Conservation (phyloP, 305 asterid genomes). For the Striga hermonthica region DNA sequence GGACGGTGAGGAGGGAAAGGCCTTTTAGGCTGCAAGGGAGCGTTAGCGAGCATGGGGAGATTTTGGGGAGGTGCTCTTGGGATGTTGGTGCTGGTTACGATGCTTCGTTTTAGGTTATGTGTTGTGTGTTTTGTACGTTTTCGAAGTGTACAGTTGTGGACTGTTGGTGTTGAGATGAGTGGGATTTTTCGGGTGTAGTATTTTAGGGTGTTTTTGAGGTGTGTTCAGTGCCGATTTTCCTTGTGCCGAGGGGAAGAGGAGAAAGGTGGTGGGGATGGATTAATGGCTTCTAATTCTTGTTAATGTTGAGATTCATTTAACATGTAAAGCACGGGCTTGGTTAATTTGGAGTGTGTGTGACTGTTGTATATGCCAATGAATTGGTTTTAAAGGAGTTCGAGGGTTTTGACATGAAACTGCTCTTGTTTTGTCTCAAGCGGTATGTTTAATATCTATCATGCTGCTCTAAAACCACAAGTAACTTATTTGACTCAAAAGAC, state of each 20-base stretch:
- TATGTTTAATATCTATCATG: too few relatives aligned
- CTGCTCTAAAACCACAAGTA: too few relatives aligned
- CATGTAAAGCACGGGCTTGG: conserved; percentile 31
- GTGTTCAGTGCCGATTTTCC: too few relatives aligned
- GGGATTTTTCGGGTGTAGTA: conserved; percentile 38
- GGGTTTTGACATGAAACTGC: too few relatives aligned
- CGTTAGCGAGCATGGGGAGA: conserved; percentile 75
- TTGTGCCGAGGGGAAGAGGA: too few relatives aligned
- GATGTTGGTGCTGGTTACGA: conserved; percentile 49
- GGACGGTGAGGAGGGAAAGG: conserved; percentile 65
- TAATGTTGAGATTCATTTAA: conserved; percentile 36
- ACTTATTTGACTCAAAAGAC: too few relatives aligned
- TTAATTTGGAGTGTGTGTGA: conserved; percentile 33
- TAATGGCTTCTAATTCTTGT: conserved; percentile 41
- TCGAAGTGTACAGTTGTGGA: conserved; percentile 55
- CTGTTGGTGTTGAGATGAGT: conserved; percentile 39
- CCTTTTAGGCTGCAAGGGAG: conserved; percentile 74
- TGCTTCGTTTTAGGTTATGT: conserved; percentile 52
- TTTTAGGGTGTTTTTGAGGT: too few relatives aligned
- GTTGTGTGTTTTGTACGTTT: conserved; percentile 27
- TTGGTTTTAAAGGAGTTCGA: conserved; percentile 16
- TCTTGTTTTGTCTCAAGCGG: too few relatives aligned
- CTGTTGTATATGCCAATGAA: conserved; percentile 39
- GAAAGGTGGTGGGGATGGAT: too few relatives aligned
- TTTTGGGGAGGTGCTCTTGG: conserved; percentile 53